Evolutionary conservation across 1,284 basidiomycete genomes (phyloP).

Genomic region (Caloboletus firmus): DNA sequence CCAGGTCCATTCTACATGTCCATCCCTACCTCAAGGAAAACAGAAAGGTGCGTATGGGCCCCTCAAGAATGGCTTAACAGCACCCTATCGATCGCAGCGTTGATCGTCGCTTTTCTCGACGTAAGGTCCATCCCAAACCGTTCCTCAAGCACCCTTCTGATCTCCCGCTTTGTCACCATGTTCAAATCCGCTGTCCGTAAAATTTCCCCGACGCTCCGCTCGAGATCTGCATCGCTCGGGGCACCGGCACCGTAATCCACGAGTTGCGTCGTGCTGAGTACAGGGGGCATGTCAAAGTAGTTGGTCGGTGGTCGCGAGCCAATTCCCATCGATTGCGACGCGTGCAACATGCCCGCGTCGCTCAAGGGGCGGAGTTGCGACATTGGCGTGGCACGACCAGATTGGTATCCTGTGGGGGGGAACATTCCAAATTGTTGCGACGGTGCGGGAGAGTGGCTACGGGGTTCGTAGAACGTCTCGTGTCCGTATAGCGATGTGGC

Average conservation of each 20-base stretch:
- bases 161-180: conserved; percentile 85
- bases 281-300: conserved; percentile 67
- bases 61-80: conserved; percentile 40
- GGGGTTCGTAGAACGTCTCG: conserved; percentile 76
- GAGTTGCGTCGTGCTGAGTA: conserved; percentile 52
- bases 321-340: conserved; percentile 59
- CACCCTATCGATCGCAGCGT: conserved; percentile 66
- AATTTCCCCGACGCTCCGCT: conserved; percentile 69
- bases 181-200: conserved; percentile 80
- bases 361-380: conserved; percentile 42
- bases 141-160: conserved; percentile 79
- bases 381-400: conserved; percentile 72
- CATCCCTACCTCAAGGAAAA: conserved; percentile 2
- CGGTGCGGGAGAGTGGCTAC: conserved; percentile 66
- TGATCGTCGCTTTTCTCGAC: conserved; percentile 65
- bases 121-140: conserved; percentile 74
- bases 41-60: not conserved
- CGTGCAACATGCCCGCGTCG: conserved; percentile 42
- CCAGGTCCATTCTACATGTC: conserved; percentile 17
- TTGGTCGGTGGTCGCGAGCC: conserved; percentile 70
- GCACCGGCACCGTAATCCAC: conserved; percentile 44
- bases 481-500: conserved; percentile 78
- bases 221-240: conserved; percentile 70
- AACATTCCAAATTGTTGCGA: conserved; percentile 56
- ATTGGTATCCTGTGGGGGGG: conserved; percentile 69